phyloP scores from a whole-genome alignment of 768 basidiomycete genomes.

The Naematelia aurantialba region DNA sequence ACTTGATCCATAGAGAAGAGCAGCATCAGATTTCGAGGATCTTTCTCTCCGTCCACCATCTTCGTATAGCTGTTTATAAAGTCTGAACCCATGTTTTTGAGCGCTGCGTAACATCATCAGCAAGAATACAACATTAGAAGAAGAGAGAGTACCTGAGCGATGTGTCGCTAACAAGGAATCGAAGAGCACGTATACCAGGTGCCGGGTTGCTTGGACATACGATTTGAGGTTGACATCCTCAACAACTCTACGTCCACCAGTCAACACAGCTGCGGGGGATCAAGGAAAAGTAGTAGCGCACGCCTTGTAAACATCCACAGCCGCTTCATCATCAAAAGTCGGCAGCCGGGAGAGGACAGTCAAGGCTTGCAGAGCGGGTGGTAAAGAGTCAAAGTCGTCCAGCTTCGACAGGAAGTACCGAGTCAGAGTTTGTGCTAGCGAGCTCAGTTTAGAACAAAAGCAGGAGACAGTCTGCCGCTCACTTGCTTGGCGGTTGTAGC shows the following conservation, averaged over 20 bases:
- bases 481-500: slow-evolving; percentile 80
- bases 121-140: too few species aligned
- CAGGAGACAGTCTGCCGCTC: too few species aligned
- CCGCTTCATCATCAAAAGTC: slow-evolving; percentile 64
- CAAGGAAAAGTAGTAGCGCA: slow-evolving; percentile 51
- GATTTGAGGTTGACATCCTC: slow-evolving; percentile 73
- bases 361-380: slow-evolving; percentile 75
- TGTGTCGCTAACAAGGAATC: slow-evolving; percentile 71
- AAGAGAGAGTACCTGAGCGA: slow-evolving; percentile 66
- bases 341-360: slow-evolving; percentile 63
- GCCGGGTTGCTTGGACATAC: slow-evolving; percentile 75
- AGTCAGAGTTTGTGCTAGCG: slow-evolving; percentile 71
- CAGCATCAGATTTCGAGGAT: slow-evolving; percentile 85
- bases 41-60: slow-evolving; percentile 93
- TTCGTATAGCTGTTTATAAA: slow-evolving; percentile 73
- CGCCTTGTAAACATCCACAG: slow-evolving; percentile 60
- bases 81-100: slow-evolving; percentile 66
- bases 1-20: slow-evolving; percentile 86
- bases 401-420: slow-evolving; percentile 81
- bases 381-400: slow-evolving; percentile 76
- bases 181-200: slow-evolving; percentile 73
- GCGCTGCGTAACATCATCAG: slow-evolving; percentile 52
- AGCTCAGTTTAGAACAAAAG: too few species aligned
- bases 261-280: background rate
- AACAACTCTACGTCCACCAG: slow-evolving; percentile 60